Evolutionary conservation across 352 stramenopile genomes (phyloP).

Genomic region (Globisporangium nodosum): DNA sequence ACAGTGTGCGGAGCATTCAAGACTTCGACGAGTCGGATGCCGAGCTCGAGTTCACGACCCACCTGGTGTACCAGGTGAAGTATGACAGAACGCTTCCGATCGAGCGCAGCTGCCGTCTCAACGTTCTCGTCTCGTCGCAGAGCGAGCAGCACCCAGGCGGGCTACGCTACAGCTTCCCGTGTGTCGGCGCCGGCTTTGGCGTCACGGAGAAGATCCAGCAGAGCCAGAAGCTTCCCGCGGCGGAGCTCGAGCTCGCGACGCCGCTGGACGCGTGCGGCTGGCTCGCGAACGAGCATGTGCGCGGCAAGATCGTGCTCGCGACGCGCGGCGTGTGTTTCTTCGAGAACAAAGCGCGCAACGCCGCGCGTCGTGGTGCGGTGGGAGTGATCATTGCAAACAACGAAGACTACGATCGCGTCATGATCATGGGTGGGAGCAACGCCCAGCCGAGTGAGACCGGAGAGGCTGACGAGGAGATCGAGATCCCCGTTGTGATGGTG

Average conservation of each 20-base stretch:
- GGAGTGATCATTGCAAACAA: conserved; percentile 67
- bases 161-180: conserved; percentile 36
- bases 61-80: conserved; percentile 14
- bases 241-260: conserved; percentile 40
- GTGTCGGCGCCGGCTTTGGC: conserved; percentile 57
- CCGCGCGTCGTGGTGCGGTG: conserved; percentile 29
- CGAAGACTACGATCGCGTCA: conserved; percentile 54
- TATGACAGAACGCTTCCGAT: conserved; percentile 8
- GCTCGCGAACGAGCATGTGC: conserved; percentile 28
- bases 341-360: conserved; percentile 65
- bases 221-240: conserved; percentile 16
- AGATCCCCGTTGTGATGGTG: conserved; percentile 61
- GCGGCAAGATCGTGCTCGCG: conserved; percentile 47
- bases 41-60: conserved; percentile 13
- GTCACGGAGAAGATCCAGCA: conserved; percentile 24
- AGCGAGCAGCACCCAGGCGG: conserved; percentile 4
- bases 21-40: conserved; percentile 6
- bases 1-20: conserved; percentile 3
- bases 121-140: conserved; percentile 6
- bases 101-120: conserved; percentile 13
- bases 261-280: conserved; percentile 49
- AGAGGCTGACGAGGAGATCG: conserved; percentile 9
- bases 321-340: conserved; percentile 64
- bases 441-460: conserved; percentile 10
- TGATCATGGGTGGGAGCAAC: conserved; percentile 66